phyloP scores from a whole-genome alignment of 768 basidiomycete genomes.

The Mycena leptocephala region DNA sequence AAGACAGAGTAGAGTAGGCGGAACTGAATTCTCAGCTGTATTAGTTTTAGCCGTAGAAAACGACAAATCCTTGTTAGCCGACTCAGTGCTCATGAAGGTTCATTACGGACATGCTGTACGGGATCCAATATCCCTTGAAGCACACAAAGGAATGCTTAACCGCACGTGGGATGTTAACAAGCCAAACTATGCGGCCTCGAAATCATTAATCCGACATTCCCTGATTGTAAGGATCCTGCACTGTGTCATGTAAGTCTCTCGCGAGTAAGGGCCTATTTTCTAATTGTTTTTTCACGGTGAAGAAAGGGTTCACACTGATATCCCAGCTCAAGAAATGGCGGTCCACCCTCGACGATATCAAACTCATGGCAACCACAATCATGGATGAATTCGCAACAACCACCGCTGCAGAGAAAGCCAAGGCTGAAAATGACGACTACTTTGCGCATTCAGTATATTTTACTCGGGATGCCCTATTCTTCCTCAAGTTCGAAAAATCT shows the following conservation, averaged over 20 bases:
- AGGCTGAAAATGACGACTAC: slow-evolving; percentile 31
- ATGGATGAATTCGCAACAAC: slow-evolving; percentile 17
- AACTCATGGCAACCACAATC: not conserved
- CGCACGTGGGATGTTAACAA: slow-evolving; percentile 47
- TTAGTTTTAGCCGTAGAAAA: too few relatives aligned
- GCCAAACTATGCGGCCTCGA: slow-evolving; percentile 48
- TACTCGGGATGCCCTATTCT: slow-evolving; percentile 47
- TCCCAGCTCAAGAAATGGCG: slow-evolving; percentile 30
- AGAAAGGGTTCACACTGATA: slow-evolving; percentile 24
- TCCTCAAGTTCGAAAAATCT: slow-evolving; percentile 47
- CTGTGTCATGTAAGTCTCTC: slow-evolving; percentile 45
- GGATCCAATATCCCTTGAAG: slow-evolving; percentile 43
- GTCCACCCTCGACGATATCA: slow-evolving; percentile 24
- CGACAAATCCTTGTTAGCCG: too few relatives aligned
- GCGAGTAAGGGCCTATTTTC: too few relatives aligned
- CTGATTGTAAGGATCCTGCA: slow-evolving; percentile 46
- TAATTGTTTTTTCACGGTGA: too few relatives aligned
- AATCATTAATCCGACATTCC: slow-evolving; percentile 47
- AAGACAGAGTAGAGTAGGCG: too few relatives aligned
- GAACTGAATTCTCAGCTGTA: too few relatives aligned
- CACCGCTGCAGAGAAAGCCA: slow-evolving; percentile 23
- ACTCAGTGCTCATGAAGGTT: slow-evolving; percentile 39
- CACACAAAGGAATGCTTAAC: slow-evolving; percentile 44
- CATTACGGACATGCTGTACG: slow-evolving; percentile 42
- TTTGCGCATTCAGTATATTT: slow-evolving; percentile 44